phyloP scores from a whole-genome alignment of 2,329 filamentous ascomycete genomes.

The Pseudofabraea citricarpa region DNA sequence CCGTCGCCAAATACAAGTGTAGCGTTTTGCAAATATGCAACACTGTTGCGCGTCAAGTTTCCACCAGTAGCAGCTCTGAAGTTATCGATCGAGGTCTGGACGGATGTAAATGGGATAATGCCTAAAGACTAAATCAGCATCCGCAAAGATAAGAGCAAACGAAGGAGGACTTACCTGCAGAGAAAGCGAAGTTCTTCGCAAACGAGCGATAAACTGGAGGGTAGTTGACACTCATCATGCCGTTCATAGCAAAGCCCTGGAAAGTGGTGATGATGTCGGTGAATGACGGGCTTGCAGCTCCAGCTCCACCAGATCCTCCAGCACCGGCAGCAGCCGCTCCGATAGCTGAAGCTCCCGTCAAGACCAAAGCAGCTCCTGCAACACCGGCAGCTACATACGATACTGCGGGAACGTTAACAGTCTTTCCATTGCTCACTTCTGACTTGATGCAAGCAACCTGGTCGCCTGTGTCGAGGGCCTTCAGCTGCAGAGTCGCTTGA shows the following conservation, averaged over 20 bases:
- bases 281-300: slow-evolving; percentile 76
- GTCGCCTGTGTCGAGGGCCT: slow-evolving; percentile 49
- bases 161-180: slow-evolving; percentile 51
- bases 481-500: slow-evolving; percentile 73
- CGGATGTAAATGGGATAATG: slow-evolving; percentile 71
- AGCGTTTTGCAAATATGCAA: slow-evolving; percentile 67
- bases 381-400: slow-evolving; percentile 81
- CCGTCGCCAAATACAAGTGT: slow-evolving; percentile 68
- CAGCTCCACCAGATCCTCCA: slow-evolving; percentile 47
- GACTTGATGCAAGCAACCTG: slow-evolving; percentile 81
- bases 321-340: slow-evolving; percentile 50
- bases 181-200: slow-evolving; percentile 90
- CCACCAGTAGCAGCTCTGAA: slow-evolving; percentile 81
- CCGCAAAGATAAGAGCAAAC: background rate
- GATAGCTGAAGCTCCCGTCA: slow-evolving; percentile 68
- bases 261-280: slow-evolving; percentile 84
- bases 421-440: slow-evolving; percentile 81
- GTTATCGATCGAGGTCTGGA: slow-evolving; percentile 78
- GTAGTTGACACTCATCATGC: slow-evolving; percentile 90
- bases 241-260: slow-evolving; percentile 89
- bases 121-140: background rate
- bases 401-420: slow-evolving; percentile 67
- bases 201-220: slow-evolving; percentile 87
- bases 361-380: slow-evolving; percentile 73
- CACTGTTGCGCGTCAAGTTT: slow-evolving; percentile 76